Evolutionary conservation across 352 stramenopile genomes (phyloP).

Genomic region (Globisporangium spinosum): DNA sequence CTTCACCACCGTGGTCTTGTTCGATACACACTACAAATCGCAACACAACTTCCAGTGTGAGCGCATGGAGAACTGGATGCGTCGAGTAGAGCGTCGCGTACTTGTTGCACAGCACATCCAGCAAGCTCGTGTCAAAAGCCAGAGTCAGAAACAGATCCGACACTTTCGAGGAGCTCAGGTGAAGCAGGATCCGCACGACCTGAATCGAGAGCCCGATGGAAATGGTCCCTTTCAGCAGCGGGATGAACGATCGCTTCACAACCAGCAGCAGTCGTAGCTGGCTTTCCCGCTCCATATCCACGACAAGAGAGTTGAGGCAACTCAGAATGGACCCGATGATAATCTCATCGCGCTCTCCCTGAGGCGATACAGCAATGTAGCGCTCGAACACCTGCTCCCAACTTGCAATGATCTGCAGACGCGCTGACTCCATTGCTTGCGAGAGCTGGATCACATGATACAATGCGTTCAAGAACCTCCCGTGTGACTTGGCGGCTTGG

Average conservation of each 20-base stretch:
- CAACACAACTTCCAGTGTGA: conserved; percentile 43
- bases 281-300: conserved; percentile 28
- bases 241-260: conserved; percentile 48
- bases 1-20: not conserved
- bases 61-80: conserved; percentile 36
- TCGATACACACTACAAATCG: conserved; percentile 20
- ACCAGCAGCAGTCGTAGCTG: conserved; percentile 49
- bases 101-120: conserved; percentile 42
- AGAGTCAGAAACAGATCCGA: conserved; percentile 56
- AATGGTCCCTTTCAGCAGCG: conserved; percentile 35
- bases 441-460: conserved; percentile 51
- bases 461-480: conserved; percentile 56
- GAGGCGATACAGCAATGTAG: conserved; percentile 35
- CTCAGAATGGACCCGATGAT: conserved; percentile 42
- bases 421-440: conserved; percentile 19
- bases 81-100: conserved; percentile 41
- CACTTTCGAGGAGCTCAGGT: conserved; percentile 39
- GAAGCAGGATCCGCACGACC: conserved; percentile 43
- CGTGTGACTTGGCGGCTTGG: conserved; percentile 44
- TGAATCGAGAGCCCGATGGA: conserved; percentile 32
- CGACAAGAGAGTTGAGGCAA: conserved; percentile 33
- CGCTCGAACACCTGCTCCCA: conserved; percentile 51
- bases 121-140: conserved; percentile 50
- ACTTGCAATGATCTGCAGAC: conserved; percentile 24
- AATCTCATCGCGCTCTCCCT: conserved; percentile 53